Evolutionary conservation across 192 early-diverging fungal species (phyloP).

Genomic region (Phycomyces nitens): DNA sequence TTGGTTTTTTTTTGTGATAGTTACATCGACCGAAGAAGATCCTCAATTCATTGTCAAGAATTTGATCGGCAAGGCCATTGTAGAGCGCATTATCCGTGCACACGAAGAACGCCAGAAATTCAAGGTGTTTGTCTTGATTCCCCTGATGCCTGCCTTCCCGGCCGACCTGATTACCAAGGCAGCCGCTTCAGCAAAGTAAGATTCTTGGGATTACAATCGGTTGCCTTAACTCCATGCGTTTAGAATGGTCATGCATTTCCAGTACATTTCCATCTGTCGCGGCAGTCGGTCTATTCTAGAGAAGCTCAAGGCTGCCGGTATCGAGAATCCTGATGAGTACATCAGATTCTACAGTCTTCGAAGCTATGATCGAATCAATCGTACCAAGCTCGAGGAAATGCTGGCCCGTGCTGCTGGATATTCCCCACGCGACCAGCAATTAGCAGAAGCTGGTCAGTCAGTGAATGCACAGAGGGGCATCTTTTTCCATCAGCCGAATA

Average conservation of each 20-base stretch:
- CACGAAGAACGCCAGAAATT: constrained; percentile 65
- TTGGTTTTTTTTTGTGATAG: too few species aligned
- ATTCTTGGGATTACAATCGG: too few species aligned
- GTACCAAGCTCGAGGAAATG: constrained; percentile 15
- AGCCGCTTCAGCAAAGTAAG: constrained; percentile 57
- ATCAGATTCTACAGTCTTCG: constrained; percentile 79
- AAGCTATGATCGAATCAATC: constrained; percentile 71
- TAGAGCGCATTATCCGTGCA: constrained; percentile 73
- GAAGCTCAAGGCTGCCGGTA: constrained; percentile 49
- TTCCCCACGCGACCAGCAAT: constrained; percentile 4
- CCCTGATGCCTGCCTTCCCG: constrained; percentile 85
- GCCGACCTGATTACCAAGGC: constrained; percentile 75
- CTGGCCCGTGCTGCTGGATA: constrained; percentile 24
- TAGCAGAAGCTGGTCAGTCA: constrained; percentile 10
- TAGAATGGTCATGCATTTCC: constrained; percentile 74
- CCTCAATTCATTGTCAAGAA: constrained; percentile 68
- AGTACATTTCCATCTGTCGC: constrained; percentile 77
- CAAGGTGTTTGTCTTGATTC: constrained; percentile 80
- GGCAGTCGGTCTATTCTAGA: constrained; percentile 70
- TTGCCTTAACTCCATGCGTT: too few species aligned
- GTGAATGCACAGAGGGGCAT: constrained; percentile 6
- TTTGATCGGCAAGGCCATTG: constrained; percentile 74
- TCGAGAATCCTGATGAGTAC: constrained; percentile 54
- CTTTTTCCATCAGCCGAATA: constrained; percentile 13
- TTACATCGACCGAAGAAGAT: constrained; percentile 40